Percentiles rank a stretch among this genome's conserved stretches.
Evolutionary conservation across 306 rosid species (phyloP).

Genomic region (Coriaria nepalensis): DNA sequence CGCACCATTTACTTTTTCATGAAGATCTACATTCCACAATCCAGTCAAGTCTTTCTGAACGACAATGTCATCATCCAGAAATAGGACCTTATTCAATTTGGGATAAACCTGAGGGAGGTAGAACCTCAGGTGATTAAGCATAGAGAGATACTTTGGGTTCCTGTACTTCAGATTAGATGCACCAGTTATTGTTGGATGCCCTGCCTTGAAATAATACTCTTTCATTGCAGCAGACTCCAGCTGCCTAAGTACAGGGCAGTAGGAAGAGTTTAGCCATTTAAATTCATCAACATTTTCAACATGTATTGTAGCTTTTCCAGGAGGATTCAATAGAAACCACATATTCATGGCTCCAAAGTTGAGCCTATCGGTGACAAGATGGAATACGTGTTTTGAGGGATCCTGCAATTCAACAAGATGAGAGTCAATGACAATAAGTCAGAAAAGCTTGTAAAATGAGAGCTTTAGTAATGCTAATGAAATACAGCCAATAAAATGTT

Average conservation of each 20-base stretch:
- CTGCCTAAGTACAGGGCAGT: conserved; percentile 91
- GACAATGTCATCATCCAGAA: conserved; percentile 93
- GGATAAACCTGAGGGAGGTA: conserved; percentile 96
- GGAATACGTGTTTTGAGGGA: conserved; percentile 87
- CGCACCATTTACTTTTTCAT: conserved; percentile 90
- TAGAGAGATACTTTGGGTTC: conserved; percentile 91
- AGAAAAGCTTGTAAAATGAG: conserved; percentile 1
- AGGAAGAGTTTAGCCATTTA: conserved; percentile 91
- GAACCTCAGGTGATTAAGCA: conserved; percentile 95
- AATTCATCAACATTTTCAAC: conserved; percentile 90
- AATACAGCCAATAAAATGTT: too few species aligned
- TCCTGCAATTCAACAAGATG: conserved; percentile 47
- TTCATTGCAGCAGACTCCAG: conserved; percentile 89
- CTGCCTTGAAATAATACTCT: conserved; percentile 87
- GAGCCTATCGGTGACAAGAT: conserved; percentile 84
- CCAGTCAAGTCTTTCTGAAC: conserved; percentile 95
- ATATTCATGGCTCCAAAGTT: conserved; percentile 94
- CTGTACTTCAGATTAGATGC: conserved; percentile 94
- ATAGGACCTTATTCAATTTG: conserved; percentile 71
- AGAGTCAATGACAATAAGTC: conserved; percentile 8
- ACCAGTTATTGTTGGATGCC: conserved; percentile 54
- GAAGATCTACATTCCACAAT: conserved; percentile 64
- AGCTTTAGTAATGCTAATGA: too few species aligned
- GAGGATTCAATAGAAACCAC: conserved; percentile 98
- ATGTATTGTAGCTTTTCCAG: conserved; percentile 80